These are phyloP conservation scores for Polygonum aviculare DNA, from an alignment of 148 eudicot genomes.

Conservation along the genomic window DNA sequence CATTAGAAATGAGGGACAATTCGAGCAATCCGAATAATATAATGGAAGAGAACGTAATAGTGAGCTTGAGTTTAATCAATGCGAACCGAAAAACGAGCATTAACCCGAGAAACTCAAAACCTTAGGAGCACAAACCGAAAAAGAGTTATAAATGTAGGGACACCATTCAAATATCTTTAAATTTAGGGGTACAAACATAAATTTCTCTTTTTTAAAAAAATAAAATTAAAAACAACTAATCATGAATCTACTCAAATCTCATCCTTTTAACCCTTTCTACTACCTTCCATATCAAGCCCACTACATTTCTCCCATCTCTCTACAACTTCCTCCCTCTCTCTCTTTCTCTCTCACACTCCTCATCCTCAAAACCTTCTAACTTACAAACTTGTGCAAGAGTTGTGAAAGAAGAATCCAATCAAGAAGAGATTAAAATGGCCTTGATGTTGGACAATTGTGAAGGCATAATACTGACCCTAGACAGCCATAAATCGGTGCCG, in stretches of 20 bases:
- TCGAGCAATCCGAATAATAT: no score
- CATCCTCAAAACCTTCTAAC: background rate
- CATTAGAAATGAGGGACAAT: no score
- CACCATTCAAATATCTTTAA: no score
- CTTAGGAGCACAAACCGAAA: no score
- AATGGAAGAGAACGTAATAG: no score
- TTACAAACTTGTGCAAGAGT: background rate
- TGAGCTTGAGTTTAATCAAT: no score
- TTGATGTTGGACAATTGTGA: conserved; percentile 61
- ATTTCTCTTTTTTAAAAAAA: background rate
- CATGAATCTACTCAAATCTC: background rate
- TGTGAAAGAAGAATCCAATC: background rate
- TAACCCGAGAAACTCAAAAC: no score
- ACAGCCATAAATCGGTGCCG: conserved; percentile 64
- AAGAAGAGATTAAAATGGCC: conserved; percentile 29
- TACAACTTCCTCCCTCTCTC: background rate
- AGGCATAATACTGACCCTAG: conserved; percentile 53
- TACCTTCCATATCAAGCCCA: background rate
- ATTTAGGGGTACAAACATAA: no score
- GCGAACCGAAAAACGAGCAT: no score
- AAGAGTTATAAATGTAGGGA: no score
- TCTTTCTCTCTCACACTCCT: background rate
- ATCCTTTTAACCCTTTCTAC: conserved; percentile 6
- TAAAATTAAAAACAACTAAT: background rate
- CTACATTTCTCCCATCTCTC: background rate